Conservation (phyloP, 768 basidiomycete genomes). For the Tricholoma hemisulphureum region DNA sequence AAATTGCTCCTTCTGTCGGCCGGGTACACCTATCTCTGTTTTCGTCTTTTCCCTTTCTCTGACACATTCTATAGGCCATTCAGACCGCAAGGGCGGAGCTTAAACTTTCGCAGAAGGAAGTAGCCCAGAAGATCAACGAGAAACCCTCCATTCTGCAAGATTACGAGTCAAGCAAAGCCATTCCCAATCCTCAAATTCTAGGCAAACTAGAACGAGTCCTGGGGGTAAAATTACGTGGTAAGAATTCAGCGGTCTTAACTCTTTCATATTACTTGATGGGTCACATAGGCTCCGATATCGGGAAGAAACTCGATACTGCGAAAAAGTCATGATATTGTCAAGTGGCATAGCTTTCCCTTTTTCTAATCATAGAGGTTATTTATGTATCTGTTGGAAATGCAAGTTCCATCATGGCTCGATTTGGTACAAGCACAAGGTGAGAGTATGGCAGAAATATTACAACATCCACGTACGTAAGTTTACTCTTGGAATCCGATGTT, state of each 20-base stretch:
- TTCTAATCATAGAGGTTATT: slow-evolving; percentile 28
- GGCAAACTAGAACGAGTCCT: slow-evolving; percentile 84
- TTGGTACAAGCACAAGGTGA: background rate
- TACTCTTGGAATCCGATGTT: background rate
- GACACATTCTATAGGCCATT: slow-evolving; percentile 57
- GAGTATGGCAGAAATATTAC: background rate
- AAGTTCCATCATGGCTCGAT: background rate
- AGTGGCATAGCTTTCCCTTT: slow-evolving; percentile 17
- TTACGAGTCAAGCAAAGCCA: slow-evolving; percentile 84
- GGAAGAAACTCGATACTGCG: slow-evolving; percentile 78
- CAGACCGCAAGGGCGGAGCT: slow-evolving; percentile 75
- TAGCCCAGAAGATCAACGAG: slow-evolving; percentile 92
- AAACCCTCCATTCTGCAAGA: slow-evolving; percentile 87
- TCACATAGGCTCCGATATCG: slow-evolving; percentile 68
- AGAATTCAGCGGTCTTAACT: slow-evolving; percentile 20
- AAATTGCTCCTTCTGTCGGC: slow-evolving; percentile 70
- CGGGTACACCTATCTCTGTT: slow-evolving; percentile 46
- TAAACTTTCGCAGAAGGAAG: slow-evolving; percentile 85
- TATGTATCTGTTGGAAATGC: background rate
- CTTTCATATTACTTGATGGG: background rate
- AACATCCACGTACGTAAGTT: background rate
- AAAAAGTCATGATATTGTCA: slow-evolving; percentile 56
- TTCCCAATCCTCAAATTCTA: slow-evolving; percentile 84
- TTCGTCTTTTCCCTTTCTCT: slow-evolving; percentile 2
- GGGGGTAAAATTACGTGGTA: slow-evolving; percentile 87